Evolutionary conservation across 2,329 filamentous ascomycete genomes (phyloP).

Genomic region (Penicillium sp.): DNA sequence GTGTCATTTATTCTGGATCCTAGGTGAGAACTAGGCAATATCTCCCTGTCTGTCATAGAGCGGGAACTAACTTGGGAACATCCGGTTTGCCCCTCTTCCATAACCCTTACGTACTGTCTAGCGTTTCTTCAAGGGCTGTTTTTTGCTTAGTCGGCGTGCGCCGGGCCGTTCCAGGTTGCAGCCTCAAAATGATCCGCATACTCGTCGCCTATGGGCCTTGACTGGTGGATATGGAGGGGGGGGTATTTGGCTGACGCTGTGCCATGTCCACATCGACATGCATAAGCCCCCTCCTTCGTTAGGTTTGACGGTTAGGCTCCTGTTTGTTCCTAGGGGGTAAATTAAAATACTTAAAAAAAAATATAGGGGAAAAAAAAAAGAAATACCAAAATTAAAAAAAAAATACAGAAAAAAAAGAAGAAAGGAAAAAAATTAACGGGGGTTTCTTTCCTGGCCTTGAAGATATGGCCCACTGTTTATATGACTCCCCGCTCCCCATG

Average conservation of each 20-base stretch:
- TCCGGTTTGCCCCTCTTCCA: slow-evolving; percentile 11
- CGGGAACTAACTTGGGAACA: slow-evolving; percentile 3
- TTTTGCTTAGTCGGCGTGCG: slow-evolving; percentile 40
- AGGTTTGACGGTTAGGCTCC: slow-evolving; percentile 40
- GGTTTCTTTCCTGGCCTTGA: slow-evolving; percentile 15
- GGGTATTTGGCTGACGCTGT: slow-evolving; percentile 35
- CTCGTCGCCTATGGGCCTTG: slow-evolving; percentile 30
- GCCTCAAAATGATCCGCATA: slow-evolving; percentile 45
- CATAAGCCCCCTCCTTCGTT: slow-evolving; percentile 37
- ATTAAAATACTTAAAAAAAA: slow-evolving; percentile 3
- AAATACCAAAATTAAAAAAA: slow-evolving; percentile 1
- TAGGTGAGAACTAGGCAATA: slow-evolving; percentile 19
- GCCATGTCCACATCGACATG: slow-evolving; percentile 35
- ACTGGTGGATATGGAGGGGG: slow-evolving; percentile 35
- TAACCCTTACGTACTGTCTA: slow-evolving; percentile 24
- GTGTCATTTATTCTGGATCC: slow-evolving; percentile 23
- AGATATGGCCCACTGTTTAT: slow-evolving; percentile 38
- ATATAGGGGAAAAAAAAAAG: slow-evolving; percentile 3
- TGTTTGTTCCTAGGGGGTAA: slow-evolving; percentile 30
- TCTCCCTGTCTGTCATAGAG: slow-evolving; percentile 7
- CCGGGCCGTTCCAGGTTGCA: slow-evolving; percentile 49
- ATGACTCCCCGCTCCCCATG: slow-evolving; percentile 40
- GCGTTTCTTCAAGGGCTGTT: slow-evolving; percentile 38
- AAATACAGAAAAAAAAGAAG: background rate
- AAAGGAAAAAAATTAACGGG: slow-evolving; percentile 10